Conservation (phyloP, 2,329 filamentous ascomycete genomes). For the Diaporthe sp. region DNA sequence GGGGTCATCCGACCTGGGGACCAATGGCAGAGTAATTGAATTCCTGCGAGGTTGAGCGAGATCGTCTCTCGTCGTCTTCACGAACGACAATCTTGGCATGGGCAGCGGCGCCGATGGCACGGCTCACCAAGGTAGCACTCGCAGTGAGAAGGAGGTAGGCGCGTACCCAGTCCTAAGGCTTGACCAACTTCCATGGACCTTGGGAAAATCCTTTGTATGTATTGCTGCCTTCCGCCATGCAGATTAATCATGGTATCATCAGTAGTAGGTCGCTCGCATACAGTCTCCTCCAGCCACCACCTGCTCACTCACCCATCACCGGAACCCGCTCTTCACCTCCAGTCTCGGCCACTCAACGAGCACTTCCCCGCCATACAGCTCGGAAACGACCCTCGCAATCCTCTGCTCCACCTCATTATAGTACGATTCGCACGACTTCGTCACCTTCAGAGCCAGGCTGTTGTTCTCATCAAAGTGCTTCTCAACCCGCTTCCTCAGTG, state of each 20-base stretch:
- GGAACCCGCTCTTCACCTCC: constrained; percentile 73
- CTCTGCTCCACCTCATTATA: constrained; percentile 74
- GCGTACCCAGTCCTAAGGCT: background rate
- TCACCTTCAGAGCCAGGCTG: constrained; percentile 69
- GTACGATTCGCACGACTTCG: constrained; percentile 73
- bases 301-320: constrained; percentile 12
- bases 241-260: constrained; percentile 26
- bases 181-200: background rate
- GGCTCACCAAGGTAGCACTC: background rate
- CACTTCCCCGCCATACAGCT: constrained; percentile 76
- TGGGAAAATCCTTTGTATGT: background rate
- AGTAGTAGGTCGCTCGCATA: constrained; percentile 1
- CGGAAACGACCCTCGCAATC: constrained; percentile 71
- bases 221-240: constrained; percentile 14
- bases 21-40: background rate
- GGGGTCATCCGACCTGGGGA: background rate
- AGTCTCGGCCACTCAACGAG: constrained; percentile 76
- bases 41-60: background rate
- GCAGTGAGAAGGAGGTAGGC: background rate
- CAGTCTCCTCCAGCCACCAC: constrained; percentile 18
- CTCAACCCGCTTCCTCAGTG: constrained; percentile 90
- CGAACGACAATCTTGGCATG: constrained; percentile 23
- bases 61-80: background rate
- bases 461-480: constrained; percentile 93
- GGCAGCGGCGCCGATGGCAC: background rate